Evolutionary conservation across 768 basidiomycete species (phyloP), one percentile per base, ranked within the genome.

Genomic region (Coprinopsis strossmayeri): DNA sequence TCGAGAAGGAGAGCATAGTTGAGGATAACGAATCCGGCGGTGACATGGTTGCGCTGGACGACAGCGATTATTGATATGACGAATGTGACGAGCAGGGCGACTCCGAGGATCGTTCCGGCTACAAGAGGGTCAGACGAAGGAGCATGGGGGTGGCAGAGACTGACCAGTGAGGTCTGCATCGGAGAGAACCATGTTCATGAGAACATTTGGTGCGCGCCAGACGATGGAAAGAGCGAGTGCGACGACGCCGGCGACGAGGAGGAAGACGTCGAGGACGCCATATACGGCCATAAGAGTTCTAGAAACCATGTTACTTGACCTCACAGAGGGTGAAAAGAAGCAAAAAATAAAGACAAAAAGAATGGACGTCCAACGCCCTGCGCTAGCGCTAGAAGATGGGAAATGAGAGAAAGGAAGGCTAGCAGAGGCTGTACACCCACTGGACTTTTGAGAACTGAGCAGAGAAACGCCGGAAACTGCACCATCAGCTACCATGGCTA

Each of bases 91-190:
- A 86, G 65, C 45, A 92, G 69, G 26, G 75, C 61, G 35, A 85
- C 73, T 13, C 90, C 91, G 49, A 92, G 63, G 5, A 79, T 63
- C 45, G 80, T 72, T 10, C 87, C 91, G 54, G 79, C 91, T 93
- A 57, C 13, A 46, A 25, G 52, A 45, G 24, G 10, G n/a, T 35
- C 10, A 37, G 18, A 30, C 30, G 30, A 27, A 45, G 46, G 45
- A 23, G 41, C 50, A 38, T 32, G 46, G 23, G 13, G 3, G 26
- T 9, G 11, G 41, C 21, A 46, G 30, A 37, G 17, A 64, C 77
- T 59, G 58, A 85, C 90, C 76, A 24, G 72, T 77, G 34, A 90
- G 69, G 54, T 87, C 76, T 40, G 68, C 57, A 12, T 64, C 56
- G 51, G 72, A 77, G 44, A 93, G 65, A 26, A 85, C 78, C 69